These are phyloP conservation scores for Schizochytrium sp. DNA, from an alignment of 108 stramenopile species.

Conservation along the genomic window DNA sequence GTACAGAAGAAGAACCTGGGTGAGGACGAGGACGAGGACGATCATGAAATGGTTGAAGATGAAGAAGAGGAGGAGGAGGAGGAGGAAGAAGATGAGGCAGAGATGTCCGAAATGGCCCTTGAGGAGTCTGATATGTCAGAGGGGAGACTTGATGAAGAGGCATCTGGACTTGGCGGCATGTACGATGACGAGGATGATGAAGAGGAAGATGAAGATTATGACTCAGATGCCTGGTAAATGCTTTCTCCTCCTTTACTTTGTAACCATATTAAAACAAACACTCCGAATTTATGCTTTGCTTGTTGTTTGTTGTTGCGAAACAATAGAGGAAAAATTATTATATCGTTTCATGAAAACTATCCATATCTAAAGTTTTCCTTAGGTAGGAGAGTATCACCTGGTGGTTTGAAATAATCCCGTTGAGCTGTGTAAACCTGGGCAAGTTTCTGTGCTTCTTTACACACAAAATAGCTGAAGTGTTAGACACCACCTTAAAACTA, in stretches of 20 bases:
- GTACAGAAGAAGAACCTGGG: neutral
- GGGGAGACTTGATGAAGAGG: conserved; percentile 22
- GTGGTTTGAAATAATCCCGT: too few relatives aligned
- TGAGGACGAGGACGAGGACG: conserved; percentile 10
- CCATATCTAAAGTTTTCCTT: too few relatives aligned
- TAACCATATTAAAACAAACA: neutral
- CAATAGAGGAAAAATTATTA: neutral
- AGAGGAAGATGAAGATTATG: neutral
- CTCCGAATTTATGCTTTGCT: neutral
- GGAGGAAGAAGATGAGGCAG: conserved; percentile 10
- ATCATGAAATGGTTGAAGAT: neutral
- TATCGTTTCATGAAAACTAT: too few relatives aligned
- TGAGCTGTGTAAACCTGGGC: too few relatives aligned
- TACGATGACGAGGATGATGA: neutral
- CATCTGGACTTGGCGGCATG: neutral
- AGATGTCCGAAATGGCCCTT: neutral
- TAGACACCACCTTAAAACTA: too few relatives aligned
- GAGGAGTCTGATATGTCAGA: neutral
- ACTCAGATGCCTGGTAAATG: neutral
- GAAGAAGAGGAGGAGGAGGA: conserved; percentile 16
- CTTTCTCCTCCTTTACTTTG: neutral
- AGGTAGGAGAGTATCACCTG: too few relatives aligned
- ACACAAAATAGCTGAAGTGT: too few relatives aligned
- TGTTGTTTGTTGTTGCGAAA: neutral
- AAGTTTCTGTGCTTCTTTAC: too few relatives aligned